A percentile compares a stretch with the other conserved stretches of the same genome.
These are phyloP conservation scores for Chytridiales sp. DNA, from an alignment of 371 early-diverging fungal genomes.

Conservation along the genomic window DNA sequence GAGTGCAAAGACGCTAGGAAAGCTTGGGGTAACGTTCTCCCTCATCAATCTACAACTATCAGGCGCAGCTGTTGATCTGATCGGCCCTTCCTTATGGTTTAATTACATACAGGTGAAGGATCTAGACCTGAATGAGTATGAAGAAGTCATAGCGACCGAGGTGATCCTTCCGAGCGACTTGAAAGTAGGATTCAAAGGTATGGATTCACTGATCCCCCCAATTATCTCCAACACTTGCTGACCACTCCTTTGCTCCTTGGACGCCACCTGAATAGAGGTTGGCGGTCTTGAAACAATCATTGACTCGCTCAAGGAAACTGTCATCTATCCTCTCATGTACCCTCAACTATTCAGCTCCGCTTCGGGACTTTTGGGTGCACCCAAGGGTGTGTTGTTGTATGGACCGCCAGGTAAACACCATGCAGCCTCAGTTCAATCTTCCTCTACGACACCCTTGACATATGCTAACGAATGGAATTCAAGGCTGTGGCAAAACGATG, in stretches of 20 bases:
- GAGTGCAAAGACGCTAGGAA: slow-evolving; percentile 65
- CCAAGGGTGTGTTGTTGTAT: slow-evolving; percentile 91
- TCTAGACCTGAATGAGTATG: slow-evolving; percentile 84
- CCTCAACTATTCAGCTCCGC: slow-evolving; percentile 86
- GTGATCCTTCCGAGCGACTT: slow-evolving; percentile 93
- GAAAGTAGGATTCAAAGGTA: slow-evolving; percentile 77
- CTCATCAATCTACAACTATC: not conserved
- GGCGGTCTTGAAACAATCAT: slow-evolving; percentile 93
- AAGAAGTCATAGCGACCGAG: slow-evolving; percentile 90
- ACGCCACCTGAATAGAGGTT: slow-evolving; percentile 79
- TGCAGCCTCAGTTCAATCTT: not conserved
- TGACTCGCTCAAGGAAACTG: slow-evolving; percentile 85
- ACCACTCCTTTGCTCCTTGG: not conserved
- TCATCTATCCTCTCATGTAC: slow-evolving; percentile 90
- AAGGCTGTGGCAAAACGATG: slow-evolving; percentile 96
- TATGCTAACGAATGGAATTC: no score
- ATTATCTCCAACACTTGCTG: not conserved
- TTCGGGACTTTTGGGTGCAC: slow-evolving; percentile 78
- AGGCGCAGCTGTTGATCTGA: not conserved
- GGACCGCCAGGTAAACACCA: slow-evolving; percentile 62
- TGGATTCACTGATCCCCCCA: not conserved
- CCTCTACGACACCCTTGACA: not conserved
- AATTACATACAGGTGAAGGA: slow-evolving; percentile 49
- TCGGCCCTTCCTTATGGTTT: not conserved
- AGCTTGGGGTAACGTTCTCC: slow-evolving; percentile 65